Evolutionary conservation across 2,329 filamentous ascomycete species (phyloP).

Genomic region (Fusarium guadeloupense): DNA sequence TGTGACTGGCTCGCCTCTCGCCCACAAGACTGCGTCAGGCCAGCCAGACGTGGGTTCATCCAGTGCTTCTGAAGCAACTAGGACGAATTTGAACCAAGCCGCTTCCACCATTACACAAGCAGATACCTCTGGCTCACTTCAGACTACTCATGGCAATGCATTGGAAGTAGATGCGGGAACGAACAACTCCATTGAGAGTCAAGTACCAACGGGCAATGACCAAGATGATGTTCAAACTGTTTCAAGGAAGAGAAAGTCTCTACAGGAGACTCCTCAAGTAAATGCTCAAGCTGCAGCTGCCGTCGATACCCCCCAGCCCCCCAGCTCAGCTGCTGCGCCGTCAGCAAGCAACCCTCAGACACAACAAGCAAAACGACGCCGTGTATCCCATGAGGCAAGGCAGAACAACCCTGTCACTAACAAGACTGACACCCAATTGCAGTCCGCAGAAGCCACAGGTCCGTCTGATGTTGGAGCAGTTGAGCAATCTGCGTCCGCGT

Average conservation of each 20-base stretch:
- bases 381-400: slow-evolving; percentile 36
- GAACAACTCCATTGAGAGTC: not conserved
- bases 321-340: not conserved
- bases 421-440: slow-evolving; percentile 14
- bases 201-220: not conserved
- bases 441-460: slow-evolving; percentile 8
- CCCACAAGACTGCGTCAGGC: slow-evolving; percentile 20
- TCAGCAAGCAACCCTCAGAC: slow-evolving; percentile 8
- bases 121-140: not conserved
- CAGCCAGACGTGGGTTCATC: not conserved
- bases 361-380: slow-evolving; percentile 42
- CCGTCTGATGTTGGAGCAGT: slow-evolving; percentile 21
- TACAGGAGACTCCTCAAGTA: slow-evolving; percentile 1
- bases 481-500: slow-evolving; percentile 13
- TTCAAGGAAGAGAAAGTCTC: slow-evolving; percentile 25
- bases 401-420: slow-evolving; percentile 13
- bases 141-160: not conserved
- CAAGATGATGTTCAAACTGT: not conserved
- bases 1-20: slow-evolving; percentile 20
- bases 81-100: not conserved
- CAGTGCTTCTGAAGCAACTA: not conserved
- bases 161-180: not conserved
- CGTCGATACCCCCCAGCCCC: slow-evolving; percentile 1
- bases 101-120: not conserved
- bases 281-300: not conserved